Conservation (phyloP, 176 grass and related monocot species). For the Eremochloa ophiuroides region DNA sequence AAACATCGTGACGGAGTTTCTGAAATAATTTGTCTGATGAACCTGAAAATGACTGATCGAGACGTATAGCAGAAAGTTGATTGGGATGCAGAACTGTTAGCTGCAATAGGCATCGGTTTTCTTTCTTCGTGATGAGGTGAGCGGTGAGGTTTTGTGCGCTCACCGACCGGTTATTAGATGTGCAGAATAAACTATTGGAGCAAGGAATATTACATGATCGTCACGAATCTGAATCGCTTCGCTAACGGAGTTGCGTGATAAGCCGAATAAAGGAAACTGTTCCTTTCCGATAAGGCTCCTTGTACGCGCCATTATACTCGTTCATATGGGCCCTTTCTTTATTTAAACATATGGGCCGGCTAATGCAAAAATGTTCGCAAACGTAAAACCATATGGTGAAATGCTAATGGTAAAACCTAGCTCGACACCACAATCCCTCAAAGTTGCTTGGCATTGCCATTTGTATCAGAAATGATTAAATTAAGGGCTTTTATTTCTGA, state of each 20-base stretch:
- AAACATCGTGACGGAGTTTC: neutral
- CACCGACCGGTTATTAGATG: constrained; percentile 15
- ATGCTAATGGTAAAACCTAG: too few relatives aligned
- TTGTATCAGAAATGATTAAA: neutral
- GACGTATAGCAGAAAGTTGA: neutral
- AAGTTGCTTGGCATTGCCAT: neutral
- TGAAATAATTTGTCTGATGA: neutral
- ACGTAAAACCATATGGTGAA: too few relatives aligned
- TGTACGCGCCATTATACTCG: neutral
- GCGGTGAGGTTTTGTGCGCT: neutral
- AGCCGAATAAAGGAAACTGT: neutral
- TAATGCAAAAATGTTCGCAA: too few relatives aligned
- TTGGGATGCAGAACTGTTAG: neutral
- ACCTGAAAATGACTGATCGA: neutral
- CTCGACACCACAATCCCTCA: too few relatives aligned
- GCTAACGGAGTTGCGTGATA: neutral
- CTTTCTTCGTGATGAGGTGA: neutral
- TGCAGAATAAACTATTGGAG: constrained; percentile 10
- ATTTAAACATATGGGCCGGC: neutral
- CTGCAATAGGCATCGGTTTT: neutral
- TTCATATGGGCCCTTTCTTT: neutral
- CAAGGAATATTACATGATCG: constrained; percentile 10
- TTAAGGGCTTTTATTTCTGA: neutral
- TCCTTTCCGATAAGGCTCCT: neutral
- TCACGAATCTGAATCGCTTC: neutral